Evolutionary conservation across 2,329 filamentous ascomycete species (phyloP), one percentile per base, ranked within the genome.

Genomic region (Periconia sp.): DNA sequence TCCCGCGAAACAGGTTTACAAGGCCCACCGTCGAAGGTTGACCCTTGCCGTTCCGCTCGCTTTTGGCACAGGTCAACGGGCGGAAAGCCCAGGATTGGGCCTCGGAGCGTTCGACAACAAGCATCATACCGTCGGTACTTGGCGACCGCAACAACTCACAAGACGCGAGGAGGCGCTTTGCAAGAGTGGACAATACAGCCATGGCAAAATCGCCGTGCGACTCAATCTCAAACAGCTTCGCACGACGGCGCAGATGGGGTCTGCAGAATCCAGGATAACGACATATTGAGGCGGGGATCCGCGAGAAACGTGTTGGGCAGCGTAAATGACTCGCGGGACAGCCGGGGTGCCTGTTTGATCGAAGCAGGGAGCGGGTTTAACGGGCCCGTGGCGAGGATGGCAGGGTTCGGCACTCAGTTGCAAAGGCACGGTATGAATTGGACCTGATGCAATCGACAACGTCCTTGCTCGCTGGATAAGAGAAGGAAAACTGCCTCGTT

Each of bases 351-450:
- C 22, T 21, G 48, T 44, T 38, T 48, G 48, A 48, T 51, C 48
- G 45, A 32, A 46, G 48, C 39, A 52, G 45, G 34, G 48, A 39
- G 38, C 15, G 4, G 32, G 48, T 49, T 52, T 48, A 42, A 48
- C 43, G 32, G 24, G 43, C 45, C 48, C 41, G 41, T n/a, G 33
- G 23, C 18, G 13, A 33, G n/a, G 6, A 32, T 19, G 5, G 21
- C 37, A 33, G 30, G 37, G 37, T 40, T 40, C 21, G 37, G 37
- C 30, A 26, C 25, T 19, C 21, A 22, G 28, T 5, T 19, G 19
- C 13, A 10, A 16, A 13, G 17, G 16, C 15, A 13, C n/a, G 21
- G 34, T 15, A 16, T 10, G 19, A 9, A 22, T 24, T 23, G 12
- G 33, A 8, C 9, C 17, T 8, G 32, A 23, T 7, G 42, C 24